A percentile compares a stretch with the other conserved stretches of the same genome.
Evolutionary conservation across 1,284 basidiomycete genomes (phyloP).

Genomic region (Cryptococcus sp.): DNA sequence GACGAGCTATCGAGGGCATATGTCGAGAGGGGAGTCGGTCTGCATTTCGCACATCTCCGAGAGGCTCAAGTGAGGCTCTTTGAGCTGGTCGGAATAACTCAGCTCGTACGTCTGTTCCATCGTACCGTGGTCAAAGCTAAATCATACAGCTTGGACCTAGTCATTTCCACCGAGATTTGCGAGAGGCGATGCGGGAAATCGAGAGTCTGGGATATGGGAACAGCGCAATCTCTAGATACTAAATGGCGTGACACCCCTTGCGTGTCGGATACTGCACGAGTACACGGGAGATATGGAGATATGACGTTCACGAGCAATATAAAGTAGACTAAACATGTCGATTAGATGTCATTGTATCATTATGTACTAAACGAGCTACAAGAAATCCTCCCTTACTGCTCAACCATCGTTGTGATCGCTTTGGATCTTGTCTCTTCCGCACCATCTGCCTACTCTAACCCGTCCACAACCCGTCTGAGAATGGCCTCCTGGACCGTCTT

Average conservation of each 20-base stretch:
- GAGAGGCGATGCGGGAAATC: constrained; percentile 39
- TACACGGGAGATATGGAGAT: too few species aligned
- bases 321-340: too few species aligned
- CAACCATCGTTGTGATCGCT: too few species aligned
- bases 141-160: constrained; percentile 59
- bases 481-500: too few species aligned
- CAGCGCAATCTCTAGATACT: constrained; percentile 19
- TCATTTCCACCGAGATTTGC: constrained; percentile 65
- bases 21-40: constrained; percentile 61
- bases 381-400: too few species aligned
- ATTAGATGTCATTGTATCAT: too few species aligned
- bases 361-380: too few species aligned
- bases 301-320: too few species aligned
- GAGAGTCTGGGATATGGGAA: constrained; percentile 40
- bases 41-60: constrained; percentile 75
- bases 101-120: constrained; percentile 21
- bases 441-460: too few species aligned
- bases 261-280: constrained; percentile 2
- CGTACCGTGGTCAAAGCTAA: neutral
- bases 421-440: too few species aligned
- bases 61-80: constrained; percentile 57
- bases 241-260: neutral
- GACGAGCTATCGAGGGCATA: constrained; percentile 70
- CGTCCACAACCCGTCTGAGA: too few species aligned
- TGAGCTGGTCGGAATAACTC: constrained; percentile 36